Evolutionary conservation across 2,329 filamentous ascomycete genomes (phyloP).

Genomic region (Colletotrichum gigasporum): DNA sequence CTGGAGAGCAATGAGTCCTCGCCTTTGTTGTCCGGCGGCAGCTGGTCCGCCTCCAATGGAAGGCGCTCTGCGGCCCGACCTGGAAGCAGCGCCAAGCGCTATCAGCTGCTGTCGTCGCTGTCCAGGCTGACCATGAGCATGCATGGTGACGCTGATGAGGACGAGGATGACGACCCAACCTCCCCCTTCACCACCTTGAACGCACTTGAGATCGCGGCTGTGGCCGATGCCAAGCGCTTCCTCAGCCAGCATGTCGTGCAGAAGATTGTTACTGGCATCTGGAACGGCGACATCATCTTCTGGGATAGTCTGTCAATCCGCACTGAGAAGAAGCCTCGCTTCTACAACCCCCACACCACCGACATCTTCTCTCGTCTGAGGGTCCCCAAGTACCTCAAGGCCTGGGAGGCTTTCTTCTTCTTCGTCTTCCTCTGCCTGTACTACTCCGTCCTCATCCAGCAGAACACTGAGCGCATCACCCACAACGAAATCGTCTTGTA

Average conservation of each 20-base stretch:
- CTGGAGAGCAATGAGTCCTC: constrained; percentile 59
- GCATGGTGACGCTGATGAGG: constrained; percentile 46
- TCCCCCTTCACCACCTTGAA: constrained; percentile 82
- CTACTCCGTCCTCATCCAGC: constrained; percentile 84
- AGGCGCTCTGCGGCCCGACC: constrained; percentile 35
- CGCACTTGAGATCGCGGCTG: constrained; percentile 85
- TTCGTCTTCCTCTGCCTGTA: constrained; percentile 80
- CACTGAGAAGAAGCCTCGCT: constrained; percentile 78
- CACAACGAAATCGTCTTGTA: constrained; percentile 78
- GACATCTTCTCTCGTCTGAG: constrained; percentile 80
- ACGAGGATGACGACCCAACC: constrained; percentile 69
- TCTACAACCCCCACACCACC: constrained; percentile 74
- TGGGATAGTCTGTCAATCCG: constrained; percentile 82
- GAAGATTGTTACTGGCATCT: constrained; percentile 84
- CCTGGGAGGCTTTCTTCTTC: constrained; percentile 86
- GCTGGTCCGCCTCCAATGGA: constrained; percentile 33
- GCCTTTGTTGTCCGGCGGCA: constrained; percentile 52
- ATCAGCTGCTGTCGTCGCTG: constrained; percentile 62
- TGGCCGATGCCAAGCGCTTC: constrained; percentile 85
- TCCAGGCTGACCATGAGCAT: constrained; percentile 63
- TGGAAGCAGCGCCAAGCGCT: constrained; percentile 55
- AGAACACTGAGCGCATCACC: constrained; percentile 73
- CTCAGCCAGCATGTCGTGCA: constrained; percentile 83
- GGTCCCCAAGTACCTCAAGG: constrained; percentile 86
- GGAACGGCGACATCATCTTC: constrained; percentile 87